A percentile compares a stretch with the other conserved stretches of the same genome.
These are phyloP conservation scores for Allomyces javanicus DNA, from an alignment of 192 early-diverging fungal species.

Conservation along the genomic window DNA sequence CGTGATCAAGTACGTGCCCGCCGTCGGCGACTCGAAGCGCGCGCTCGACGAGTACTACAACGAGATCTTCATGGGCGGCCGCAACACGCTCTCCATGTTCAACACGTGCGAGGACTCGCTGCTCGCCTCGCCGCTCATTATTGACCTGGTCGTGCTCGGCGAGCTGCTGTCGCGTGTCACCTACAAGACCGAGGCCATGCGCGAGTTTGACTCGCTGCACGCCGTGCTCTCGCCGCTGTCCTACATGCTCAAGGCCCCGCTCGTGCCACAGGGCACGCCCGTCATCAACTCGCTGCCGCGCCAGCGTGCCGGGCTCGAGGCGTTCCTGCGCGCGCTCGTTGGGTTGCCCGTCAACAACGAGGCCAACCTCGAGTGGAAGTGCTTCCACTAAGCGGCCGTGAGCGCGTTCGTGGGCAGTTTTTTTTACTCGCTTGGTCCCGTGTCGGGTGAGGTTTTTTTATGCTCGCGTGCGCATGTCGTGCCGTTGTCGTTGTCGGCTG, in stretches of 20 bases:
- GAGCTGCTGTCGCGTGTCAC: conserved; percentile 93
- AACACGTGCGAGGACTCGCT: conserved; percentile 99
- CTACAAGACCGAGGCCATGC: conserved; percentile 62
- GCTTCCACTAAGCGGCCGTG: conserved; percentile 19
- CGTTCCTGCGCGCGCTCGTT: conserved; percentile 91
- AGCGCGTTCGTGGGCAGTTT: background rate
- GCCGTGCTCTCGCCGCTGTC: conserved; percentile 78
- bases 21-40: conserved; percentile 93
- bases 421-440: background rate
- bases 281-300: conserved; percentile 90
- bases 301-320: conserved; percentile 93
- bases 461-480: background rate
- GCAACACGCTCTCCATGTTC: conserved; percentile 90
- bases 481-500: no score
- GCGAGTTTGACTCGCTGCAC: conserved; percentile 71
- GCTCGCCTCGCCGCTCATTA: conserved; percentile 88
- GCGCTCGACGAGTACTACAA: conserved; percentile 94
- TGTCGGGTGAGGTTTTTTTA: background rate
- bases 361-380: conserved; percentile 86
- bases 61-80: conserved; percentile 98
- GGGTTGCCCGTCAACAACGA: conserved; percentile 90
- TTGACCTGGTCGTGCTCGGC: conserved; percentile 84
- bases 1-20: conserved; percentile 96
- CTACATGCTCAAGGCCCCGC: conserved; percentile 96
- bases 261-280: conserved; percentile 79